phyloP scores from a whole-genome alignment of 352 stramenopile genomes.

The Elongisporangium prolatum region DNA sequence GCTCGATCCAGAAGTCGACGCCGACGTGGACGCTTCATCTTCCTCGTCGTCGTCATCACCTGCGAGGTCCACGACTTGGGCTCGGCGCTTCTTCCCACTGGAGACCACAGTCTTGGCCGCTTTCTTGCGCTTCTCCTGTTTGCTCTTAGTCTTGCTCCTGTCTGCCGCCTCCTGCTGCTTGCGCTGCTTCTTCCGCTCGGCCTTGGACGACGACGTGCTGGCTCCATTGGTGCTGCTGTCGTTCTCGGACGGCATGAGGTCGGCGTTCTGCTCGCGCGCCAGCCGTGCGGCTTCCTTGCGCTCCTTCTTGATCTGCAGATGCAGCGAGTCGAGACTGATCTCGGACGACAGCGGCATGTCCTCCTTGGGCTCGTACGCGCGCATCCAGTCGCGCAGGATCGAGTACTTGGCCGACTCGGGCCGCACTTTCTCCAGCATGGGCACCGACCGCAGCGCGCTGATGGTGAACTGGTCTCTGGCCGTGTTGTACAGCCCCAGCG shows the following conservation, averaged over 20 bases:
- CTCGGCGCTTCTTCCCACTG: conserved; percentile 1
- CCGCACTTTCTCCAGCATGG: conserved; percentile 46
- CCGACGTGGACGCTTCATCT: conserved; percentile 15
- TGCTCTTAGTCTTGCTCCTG: conserved; percentile 14
- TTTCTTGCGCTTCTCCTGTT: conserved; percentile 9
- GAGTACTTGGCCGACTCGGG: conserved; percentile 57
- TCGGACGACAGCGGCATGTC: conserved; percentile 47
- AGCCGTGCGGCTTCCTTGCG: conserved; percentile 39
- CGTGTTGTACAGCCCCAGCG: conserved; percentile 71
- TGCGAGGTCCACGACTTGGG: neutral
- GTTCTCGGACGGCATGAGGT: conserved; percentile 18
- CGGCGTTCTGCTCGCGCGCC: conserved; percentile 37
- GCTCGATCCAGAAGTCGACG: conserved; percentile 16
- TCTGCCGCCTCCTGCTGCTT: conserved; percentile 19
- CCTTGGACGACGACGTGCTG: neutral
- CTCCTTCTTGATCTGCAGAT: conserved; percentile 38
- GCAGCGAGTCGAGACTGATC: conserved; percentile 54
- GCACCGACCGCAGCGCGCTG: conserved; percentile 41
- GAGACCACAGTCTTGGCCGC: neutral
- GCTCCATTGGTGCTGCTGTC: neutral
- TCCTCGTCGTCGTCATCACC: conserved; percentile 18
- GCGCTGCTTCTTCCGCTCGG: conserved; percentile 13
- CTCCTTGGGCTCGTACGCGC: conserved; percentile 40
- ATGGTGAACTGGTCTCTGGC: conserved; percentile 64
- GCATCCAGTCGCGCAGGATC: conserved; percentile 77